Base-by-base conservation (phyloP, 1,284 basidiomycete genomes). In the Apiotrichum gamsii region DNA sequence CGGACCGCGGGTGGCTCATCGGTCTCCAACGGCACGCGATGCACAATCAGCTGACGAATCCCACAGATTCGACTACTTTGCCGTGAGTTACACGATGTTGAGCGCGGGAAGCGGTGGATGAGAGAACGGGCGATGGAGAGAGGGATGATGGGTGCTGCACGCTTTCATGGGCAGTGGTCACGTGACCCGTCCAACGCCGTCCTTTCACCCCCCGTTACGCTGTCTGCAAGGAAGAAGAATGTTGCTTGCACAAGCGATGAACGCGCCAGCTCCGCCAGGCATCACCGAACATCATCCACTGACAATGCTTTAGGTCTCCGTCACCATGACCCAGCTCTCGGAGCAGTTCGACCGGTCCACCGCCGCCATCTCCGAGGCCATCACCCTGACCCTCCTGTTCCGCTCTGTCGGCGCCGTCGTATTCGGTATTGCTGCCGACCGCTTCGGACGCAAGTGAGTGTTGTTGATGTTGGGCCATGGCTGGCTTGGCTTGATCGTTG, bases 311-410 rank as follows among this genome's bases (percentile, higher is more conserved):
- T n/a, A 46, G 37, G 51, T 53, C 23, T 47, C 50, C 3, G 49
- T 53, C 18, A 53, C 51, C 1, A 42, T 51, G 20, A 21, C 37
- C 8, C 33, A 51, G 37, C 41, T 51, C 5, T 25, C 42, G 18
- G 21, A 39, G 5, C 42, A 51, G 18, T 51, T 51, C 46, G 54
- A 52, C 32, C 61, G 57, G 18, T 42, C 42, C 36, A 53, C 58
- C 8, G 45, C 54, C 15, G 45, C 59, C 36, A 65, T 67, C 45
- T 61, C 86, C 42, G 81, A 82, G 16, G 80, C 89, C 9, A 94
- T 98, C 67, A 97, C 93, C 6, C 79, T 97, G 39, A 96, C 93
- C 0, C 78, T 97, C 1, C 81, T 97, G 25, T 89, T 97, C 77
- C 83, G 94, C 43, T 87, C 88, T 2, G 73, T 81, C 30, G 94